Percentiles rank a stretch among this genome's conserved stretches.
phyloP scores from a whole-genome alignment of 805 yeast species.

The Metschnikowia lunata region DNA sequence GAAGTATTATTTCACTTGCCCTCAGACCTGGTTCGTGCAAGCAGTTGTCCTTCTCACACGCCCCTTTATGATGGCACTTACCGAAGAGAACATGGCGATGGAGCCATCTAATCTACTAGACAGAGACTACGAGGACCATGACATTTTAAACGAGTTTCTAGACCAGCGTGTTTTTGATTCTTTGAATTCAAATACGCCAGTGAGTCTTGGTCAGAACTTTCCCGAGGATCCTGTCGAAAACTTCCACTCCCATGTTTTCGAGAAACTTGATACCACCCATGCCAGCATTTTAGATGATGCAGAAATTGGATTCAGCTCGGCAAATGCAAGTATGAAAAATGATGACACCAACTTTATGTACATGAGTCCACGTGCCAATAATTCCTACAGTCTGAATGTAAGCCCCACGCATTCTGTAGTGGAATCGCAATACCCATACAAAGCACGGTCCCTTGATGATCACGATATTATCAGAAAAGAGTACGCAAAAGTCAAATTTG shows the following conservation, averaged over 20 bases:
- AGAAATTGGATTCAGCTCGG: constrained; percentile 2
- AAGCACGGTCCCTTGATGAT: constrained; percentile 17
- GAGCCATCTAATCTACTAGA: constrained; percentile 21
- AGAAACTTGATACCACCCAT: constrained; percentile 3
- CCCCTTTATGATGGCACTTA: constrained; percentile 16
- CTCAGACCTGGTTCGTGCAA: too few relatives aligned
- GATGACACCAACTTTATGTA: constrained; percentile 18
- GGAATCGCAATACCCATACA: constrained; percentile 11
- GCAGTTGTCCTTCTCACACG: not conserved
- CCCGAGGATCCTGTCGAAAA: constrained; percentile 3
- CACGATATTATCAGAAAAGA: constrained; percentile 47
- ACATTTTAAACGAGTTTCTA: constrained; percentile 53
- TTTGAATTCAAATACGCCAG: constrained; percentile 19
- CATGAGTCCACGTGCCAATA: constrained; percentile 16
- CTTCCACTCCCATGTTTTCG: constrained; percentile 6
- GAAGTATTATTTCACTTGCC: too few relatives aligned
- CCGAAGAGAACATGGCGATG: constrained; percentile 22
- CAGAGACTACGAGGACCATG: constrained; percentile 34
- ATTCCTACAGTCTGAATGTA: constrained; percentile 16
- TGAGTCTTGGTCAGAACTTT: constrained; percentile 1
- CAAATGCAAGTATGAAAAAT: not conserved
- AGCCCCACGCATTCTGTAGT: constrained; percentile 17
- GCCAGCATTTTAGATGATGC: constrained; percentile 2
- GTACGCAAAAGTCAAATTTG: constrained; percentile 51
- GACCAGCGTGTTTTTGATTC: constrained; percentile 49